These are phyloP conservation scores for Candida namnaoensis DNA, from an alignment of 805 yeast species.

Conservation along the genomic window DNA sequence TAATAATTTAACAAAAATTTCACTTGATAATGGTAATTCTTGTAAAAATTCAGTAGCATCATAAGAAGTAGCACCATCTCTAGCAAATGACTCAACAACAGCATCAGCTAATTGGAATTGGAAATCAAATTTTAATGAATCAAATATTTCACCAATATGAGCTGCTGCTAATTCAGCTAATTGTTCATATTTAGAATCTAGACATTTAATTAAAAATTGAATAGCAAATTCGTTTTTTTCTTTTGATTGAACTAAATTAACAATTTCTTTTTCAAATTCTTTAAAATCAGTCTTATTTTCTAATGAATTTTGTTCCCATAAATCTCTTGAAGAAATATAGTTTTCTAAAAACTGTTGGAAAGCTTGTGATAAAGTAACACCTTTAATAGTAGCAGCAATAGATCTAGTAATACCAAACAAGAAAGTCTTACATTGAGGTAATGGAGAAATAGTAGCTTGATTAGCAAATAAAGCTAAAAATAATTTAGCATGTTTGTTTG, in stretches of 20 bases:
- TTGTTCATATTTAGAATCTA: constrained; percentile 34
- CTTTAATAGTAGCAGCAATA: constrained; percentile 22
- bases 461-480: constrained; percentile 58
- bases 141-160: constrained; percentile 49
- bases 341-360: constrained; percentile 34
- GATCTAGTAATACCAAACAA: constrained; percentile 38
- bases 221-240: constrained; percentile 52
- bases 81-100: constrained; percentile 47
- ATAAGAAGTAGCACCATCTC: constrained; percentile 31
- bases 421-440: constrained; percentile 48
- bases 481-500: constrained; percentile 50
- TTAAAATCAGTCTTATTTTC: constrained; percentile 40
- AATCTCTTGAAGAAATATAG: constrained; percentile 38
- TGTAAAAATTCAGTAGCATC: constrained; percentile 48
- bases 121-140: constrained; percentile 43
- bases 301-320: constrained; percentile 34
- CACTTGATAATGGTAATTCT: constrained; percentile 43
- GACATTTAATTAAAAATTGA: constrained; percentile 47
- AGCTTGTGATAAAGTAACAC: constrained; percentile 37
- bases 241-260: constrained; percentile 50
- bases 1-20: constrained; percentile 50
- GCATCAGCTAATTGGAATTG: constrained; percentile 51
- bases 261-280: constrained; percentile 48
- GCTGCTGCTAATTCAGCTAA: constrained; percentile 39
- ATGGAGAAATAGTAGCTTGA: constrained; percentile 45